phyloP scores from a whole-genome alignment of 2,329 filamentous ascomycete genomes.

The Xenosphaeropsis pyriputrescens region DNA sequence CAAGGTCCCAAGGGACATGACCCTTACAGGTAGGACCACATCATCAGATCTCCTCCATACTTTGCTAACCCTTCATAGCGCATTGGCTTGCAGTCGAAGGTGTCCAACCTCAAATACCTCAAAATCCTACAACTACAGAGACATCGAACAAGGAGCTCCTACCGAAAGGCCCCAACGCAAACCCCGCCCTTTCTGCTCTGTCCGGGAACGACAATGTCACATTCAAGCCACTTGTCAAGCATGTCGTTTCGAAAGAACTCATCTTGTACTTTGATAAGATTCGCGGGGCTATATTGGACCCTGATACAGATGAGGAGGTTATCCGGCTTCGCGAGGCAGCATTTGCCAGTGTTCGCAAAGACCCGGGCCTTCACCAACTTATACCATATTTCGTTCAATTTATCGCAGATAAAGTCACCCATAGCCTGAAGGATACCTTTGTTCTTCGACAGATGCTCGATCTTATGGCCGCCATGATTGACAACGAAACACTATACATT shows the following conservation, averaged over 20 bases:
- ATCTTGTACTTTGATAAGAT: slow-evolving; percentile 97
- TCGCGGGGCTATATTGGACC: slow-evolving; percentile 74
- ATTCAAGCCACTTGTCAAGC: slow-evolving; percentile 86
- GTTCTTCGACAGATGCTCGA: slow-evolving; percentile 86
- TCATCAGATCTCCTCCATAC: not conserved
- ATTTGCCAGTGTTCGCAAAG: slow-evolving; percentile 69
- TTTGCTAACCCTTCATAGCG: slow-evolving; percentile 32
- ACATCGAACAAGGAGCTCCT: slow-evolving; percentile 72
- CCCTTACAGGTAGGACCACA: slow-evolving; percentile 59
- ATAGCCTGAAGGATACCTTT: slow-evolving; percentile 81
- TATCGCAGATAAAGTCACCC: slow-evolving; percentile 89
- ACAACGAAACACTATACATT: slow-evolving; percentile 66
- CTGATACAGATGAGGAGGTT: slow-evolving; percentile 67
- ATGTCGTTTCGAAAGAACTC: slow-evolving; percentile 89
- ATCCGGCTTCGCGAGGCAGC: slow-evolving; percentile 65
- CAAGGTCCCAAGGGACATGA: slow-evolving; percentile 85
- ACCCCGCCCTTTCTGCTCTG: slow-evolving; percentile 69
- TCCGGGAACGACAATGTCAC: slow-evolving; percentile 71
- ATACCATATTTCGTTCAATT: slow-evolving; percentile 96
- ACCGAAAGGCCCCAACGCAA: slow-evolving; percentile 80
- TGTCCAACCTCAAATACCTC: slow-evolving; percentile 89
- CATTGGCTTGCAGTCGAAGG: slow-evolving; percentile 98
- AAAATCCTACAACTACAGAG: slow-evolving; percentile 83
- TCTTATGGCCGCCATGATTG: slow-evolving; percentile 68
- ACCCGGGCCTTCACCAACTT: slow-evolving; percentile 88